Evolutionary conservation across 345 rosid species (phyloP).

Genomic region (Corchorus capsularis): DNA sequence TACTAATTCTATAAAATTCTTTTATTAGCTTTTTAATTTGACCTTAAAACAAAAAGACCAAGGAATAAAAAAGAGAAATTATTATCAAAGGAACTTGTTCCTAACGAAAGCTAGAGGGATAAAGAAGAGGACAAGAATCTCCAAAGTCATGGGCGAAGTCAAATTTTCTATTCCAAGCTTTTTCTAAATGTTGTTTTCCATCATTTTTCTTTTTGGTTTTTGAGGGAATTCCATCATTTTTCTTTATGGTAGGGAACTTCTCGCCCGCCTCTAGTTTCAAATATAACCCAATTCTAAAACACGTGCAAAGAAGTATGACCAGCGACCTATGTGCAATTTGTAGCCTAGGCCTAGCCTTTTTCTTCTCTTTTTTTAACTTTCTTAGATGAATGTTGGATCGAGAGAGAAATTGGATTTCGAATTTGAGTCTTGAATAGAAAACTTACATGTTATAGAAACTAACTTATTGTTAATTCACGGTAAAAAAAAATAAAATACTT

Average conservation of each 20-base stretch:
- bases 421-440: too few species aligned
- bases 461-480: too few species aligned
- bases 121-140: constrained; percentile 1
- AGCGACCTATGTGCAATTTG: not conserved
- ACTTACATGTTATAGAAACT: too few species aligned
- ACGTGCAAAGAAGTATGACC: constrained; percentile 13
- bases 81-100: too few species aligned
- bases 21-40: too few species aligned
- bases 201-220: not conserved
- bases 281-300: not conserved
- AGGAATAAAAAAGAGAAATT: too few species aligned
- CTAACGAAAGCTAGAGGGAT: too few species aligned
- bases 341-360: not conserved
- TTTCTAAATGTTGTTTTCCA: not conserved
- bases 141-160: constrained; percentile 8
- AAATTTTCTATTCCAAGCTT: not conserved
- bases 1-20: too few species aligned
- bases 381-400: too few species aligned
- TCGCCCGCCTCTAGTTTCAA: constrained; percentile 14
- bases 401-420: too few species aligned
- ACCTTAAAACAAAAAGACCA: too few species aligned
- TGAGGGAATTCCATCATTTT: not conserved
- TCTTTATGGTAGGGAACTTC: not conserved
- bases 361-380: not conserved
- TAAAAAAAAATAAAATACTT: too few species aligned